phyloP scores from a whole-genome alignment of 1,284 basidiomycete species.

The Bondarzewia mesenterica region DNA sequence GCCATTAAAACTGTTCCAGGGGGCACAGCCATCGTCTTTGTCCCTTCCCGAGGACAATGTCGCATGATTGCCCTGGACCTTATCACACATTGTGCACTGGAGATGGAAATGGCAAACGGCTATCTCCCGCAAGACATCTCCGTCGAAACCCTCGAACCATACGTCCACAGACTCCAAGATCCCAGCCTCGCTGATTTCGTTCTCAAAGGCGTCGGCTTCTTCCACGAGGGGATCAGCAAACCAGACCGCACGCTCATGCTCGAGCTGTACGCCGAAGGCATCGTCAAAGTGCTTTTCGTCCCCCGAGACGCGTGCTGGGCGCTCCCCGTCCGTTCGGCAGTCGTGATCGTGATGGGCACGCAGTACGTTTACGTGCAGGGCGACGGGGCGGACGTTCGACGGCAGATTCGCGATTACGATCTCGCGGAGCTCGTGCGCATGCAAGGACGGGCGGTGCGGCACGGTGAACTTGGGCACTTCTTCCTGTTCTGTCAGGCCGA shows the following conservation, averaged over 20 bases:
- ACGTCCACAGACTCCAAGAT: constrained; percentile 60
- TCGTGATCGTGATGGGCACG: constrained; percentile 88
- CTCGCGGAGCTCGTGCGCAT: constrained; percentile 82
- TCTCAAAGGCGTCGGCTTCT: constrained; percentile 86
- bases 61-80: constrained; percentile 75
- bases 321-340: constrained; percentile 70
- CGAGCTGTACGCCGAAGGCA: constrained; percentile 76
- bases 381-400: constrained; percentile 37
- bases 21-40: constrained; percentile 76
- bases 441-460: constrained; percentile 80
- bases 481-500: constrained; percentile 86
- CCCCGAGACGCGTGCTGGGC: constrained; percentile 85
- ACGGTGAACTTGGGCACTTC: constrained; percentile 59
- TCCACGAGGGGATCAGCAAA: constrained; percentile 67
- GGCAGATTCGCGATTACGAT: constrained; percentile 73
- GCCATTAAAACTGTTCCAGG: constrained; percentile 41
- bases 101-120: constrained; percentile 64
- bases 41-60: constrained; percentile 83
- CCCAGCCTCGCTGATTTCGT: constrained; percentile 64
- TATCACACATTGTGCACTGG: constrained; percentile 80
- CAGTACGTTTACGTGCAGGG: constrained; percentile 62
- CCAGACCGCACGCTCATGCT: constrained; percentile 75
- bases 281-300: constrained; percentile 78
- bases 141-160: constrained; percentile 53
- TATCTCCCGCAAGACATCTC: constrained; percentile 55